Percentiles rank a stretch among this genome's conserved stretches.
phyloP scores from a whole-genome alignment of 306 rosid species.

The Heteromeles arbutifolia region DNA sequence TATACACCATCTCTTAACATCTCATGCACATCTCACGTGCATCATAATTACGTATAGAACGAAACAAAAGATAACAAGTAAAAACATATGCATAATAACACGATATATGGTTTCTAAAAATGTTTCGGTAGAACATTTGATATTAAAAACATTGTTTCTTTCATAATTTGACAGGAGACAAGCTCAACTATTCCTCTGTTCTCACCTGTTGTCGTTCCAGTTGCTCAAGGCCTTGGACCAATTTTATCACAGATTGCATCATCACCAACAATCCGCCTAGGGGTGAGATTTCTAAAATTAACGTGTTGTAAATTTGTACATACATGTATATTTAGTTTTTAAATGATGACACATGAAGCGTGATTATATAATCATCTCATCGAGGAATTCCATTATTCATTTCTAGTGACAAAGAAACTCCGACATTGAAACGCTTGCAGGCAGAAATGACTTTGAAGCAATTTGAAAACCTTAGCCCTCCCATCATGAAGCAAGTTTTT shows the following conservation, averaged over 20 bases:
- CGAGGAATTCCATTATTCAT: neutral
- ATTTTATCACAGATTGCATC: constrained; percentile 84
- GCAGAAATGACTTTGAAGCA: constrained; percentile 90
- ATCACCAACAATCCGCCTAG: constrained; percentile 81
- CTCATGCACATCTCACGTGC: neutral
- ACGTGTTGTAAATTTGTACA: neutral
- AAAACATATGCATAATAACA: neutral
- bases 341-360: neutral
- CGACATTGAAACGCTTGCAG: constrained; percentile 42
- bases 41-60: neutral
- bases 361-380: neutral
- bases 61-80: neutral
- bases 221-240: constrained; percentile 93
- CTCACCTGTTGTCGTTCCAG: constrained; percentile 89
- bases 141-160: neutral
- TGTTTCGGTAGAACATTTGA: neutral
- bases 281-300: constrained; percentile 55
- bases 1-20: neutral
- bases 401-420: neutral
- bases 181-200: constrained; percentile 84
- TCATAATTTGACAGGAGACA: constrained; percentile 60
- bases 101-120: neutral
- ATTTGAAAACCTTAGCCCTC: constrained; percentile 78
- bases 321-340: neutral
- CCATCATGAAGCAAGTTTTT: constrained; percentile 92